phyloP scores from a whole-genome alignment of 2,329 filamentous ascomycete species.

The Pseudogymnoascus verrucosus region DNA sequence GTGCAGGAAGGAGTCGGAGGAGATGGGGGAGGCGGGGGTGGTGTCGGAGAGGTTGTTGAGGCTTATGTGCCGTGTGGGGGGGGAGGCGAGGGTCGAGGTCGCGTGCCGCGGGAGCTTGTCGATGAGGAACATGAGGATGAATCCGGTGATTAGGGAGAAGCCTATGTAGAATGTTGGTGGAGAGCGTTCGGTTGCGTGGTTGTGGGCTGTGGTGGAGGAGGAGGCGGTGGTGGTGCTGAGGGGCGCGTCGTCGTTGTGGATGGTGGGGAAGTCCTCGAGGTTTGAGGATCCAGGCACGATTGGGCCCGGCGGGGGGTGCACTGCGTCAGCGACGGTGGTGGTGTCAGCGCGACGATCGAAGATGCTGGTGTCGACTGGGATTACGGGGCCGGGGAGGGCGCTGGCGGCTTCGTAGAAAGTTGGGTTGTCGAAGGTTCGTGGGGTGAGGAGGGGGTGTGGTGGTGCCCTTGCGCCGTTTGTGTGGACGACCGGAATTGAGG shows the following conservation, averaged over 20 bases:
- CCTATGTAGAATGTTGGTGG: slow-evolving; percentile 72
- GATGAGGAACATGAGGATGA: slow-evolving; percentile 94
- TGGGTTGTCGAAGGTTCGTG: neutral
- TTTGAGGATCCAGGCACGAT: neutral
- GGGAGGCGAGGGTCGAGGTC: slow-evolving; percentile 53
- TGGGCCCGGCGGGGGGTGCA: neutral
- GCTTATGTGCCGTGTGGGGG: slow-evolving; percentile 73
- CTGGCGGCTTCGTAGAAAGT: slow-evolving; percentile 5
- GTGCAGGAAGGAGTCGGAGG: slow-evolving; percentile 48
- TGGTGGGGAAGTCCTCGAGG: neutral
- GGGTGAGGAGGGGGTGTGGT: neutral
- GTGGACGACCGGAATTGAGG: slow-evolving; percentile 31
- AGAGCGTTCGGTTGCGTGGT: slow-evolving; percentile 41
- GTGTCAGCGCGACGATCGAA: neutral
- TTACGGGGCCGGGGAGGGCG: slow-evolving; percentile 11
- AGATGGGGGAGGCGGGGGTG: neutral
- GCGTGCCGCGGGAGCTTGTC: slow-evolving; percentile 75
- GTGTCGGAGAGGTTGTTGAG: slow-evolving; percentile 65
- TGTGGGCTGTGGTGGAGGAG: slow-evolving; percentile 13
- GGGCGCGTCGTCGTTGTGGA: neutral
- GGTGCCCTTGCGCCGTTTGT: slow-evolving; percentile 14
- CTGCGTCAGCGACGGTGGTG: neutral
- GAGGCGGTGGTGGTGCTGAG: neutral
- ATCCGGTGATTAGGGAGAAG: slow-evolving; percentile 76
- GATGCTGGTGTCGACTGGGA: slow-evolving; percentile 7